These are phyloP conservation scores for Chlorencoelia australis DNA, from an alignment of 2,329 filamentous ascomycete genomes.

Conservation along the genomic window DNA sequence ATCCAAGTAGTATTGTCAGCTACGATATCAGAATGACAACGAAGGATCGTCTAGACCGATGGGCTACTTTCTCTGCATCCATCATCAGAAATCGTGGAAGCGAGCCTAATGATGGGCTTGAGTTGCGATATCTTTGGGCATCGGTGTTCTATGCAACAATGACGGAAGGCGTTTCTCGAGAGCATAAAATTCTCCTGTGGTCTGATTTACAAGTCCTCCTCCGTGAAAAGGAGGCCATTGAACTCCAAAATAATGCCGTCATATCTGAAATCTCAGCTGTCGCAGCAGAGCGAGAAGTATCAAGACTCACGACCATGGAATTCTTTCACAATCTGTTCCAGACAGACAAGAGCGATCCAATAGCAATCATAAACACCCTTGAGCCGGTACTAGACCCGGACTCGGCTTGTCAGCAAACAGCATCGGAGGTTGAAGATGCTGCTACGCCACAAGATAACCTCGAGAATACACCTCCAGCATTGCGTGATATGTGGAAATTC, in stretches of 20 bases:
- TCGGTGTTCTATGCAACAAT: slow-evolving; percentile 52
- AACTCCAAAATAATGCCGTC: slow-evolving; percentile 72
- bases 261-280: slow-evolving; percentile 78
- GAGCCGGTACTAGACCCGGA: slow-evolving; percentile 81
- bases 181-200: slow-evolving; percentile 51
- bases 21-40: slow-evolving; percentile 40
- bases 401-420: slow-evolving; percentile 35
- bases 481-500: slow-evolving; percentile 78
- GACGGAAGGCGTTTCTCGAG: slow-evolving; percentile 42
- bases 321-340: slow-evolving; percentile 90
- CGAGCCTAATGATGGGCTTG: slow-evolving; percentile 30
- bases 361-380: slow-evolving; percentile 78
- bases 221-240: slow-evolving; percentile 39
- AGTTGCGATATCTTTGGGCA: slow-evolving; percentile 56
- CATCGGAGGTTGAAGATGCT: slow-evolving; percentile 11
- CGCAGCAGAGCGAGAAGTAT: slow-evolving; percentile 85
- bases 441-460: slow-evolving; percentile 9
- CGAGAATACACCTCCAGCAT: slow-evolving; percentile 28
- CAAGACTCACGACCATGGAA: slow-evolving; percentile 88
- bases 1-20: slow-evolving; percentile 46
- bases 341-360: slow-evolving; percentile 68
- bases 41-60: slow-evolving; percentile 48
- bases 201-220: slow-evolving; percentile 50
- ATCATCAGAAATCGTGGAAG: slow-evolving; percentile 30
- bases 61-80: slow-evolving; percentile 47